A percentile compares a stretch with the other conserved stretches of the same genome.
phyloP scores from a whole-genome alignment of 306 rosid genomes.

The Delonix regia region DNA sequence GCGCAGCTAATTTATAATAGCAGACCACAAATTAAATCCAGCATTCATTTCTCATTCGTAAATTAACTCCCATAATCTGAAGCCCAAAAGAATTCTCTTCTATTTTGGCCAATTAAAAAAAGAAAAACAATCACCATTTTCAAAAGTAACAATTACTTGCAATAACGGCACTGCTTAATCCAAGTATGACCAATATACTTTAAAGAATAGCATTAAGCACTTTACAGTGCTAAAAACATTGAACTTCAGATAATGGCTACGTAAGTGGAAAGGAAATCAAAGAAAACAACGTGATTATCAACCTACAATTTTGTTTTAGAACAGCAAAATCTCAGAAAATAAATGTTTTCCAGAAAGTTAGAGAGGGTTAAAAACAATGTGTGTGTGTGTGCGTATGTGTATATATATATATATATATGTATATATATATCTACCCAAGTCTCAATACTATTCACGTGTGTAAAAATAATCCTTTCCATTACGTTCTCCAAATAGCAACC shows the following conservation, averaged over 20 bases:
- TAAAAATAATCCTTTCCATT: neutral
- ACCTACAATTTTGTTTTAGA: neutral
- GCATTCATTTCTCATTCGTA: neutral
- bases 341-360: neutral
- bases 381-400: too few relatives aligned
- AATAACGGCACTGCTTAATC: neutral
- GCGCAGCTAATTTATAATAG: too few relatives aligned
- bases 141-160: slow-evolving; percentile 1
- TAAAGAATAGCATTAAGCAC: neutral
- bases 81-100: neutral
- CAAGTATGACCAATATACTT: neutral
- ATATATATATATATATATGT: too few relatives aligned
- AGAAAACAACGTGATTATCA: neutral
- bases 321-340: neutral
- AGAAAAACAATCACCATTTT: neutral
- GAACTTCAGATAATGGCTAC: neutral
- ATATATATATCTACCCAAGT: too few relatives aligned
- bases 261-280: neutral
- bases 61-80: neutral
- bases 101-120: neutral
- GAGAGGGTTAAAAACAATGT: neutral
- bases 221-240: neutral
- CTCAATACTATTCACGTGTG: neutral
- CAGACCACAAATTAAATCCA: neutral
- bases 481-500: neutral